phyloP scores from a whole-genome alignment of 2,329 filamentous ascomycete species.

The Aspergillus sp. region DNA sequence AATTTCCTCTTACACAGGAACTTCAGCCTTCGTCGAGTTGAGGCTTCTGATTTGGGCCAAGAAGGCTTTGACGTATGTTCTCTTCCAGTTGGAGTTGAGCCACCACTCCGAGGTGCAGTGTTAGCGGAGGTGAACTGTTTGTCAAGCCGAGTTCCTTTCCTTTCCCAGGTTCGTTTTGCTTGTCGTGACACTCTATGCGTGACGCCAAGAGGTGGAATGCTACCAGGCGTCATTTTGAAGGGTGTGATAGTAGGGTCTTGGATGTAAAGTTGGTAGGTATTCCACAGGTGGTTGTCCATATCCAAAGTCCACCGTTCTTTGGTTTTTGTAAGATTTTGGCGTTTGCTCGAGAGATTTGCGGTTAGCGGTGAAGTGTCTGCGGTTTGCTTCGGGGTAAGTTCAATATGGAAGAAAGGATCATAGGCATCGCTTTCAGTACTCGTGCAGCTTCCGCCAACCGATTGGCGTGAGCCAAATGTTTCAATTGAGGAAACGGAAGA shows the following conservation, averaged over 20 bases:
- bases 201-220: conserved; percentile 62
- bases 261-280: conserved; percentile 65
- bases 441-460: conserved; percentile 59
- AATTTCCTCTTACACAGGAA: conserved; percentile 62
- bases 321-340: conserved; percentile 25
- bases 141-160: conserved; percentile 37
- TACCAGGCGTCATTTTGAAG: conserved; percentile 66
- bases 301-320: conserved; percentile 55
- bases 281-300: conserved; percentile 67
- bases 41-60: conserved; percentile 60
- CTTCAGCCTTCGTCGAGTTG: conserved; percentile 59
- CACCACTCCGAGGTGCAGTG: conserved; percentile 47
- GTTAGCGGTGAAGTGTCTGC: conserved; percentile 40
- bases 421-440: conserved; percentile 60
- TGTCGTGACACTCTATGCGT: conserved; percentile 63
- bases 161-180: conserved; percentile 61
- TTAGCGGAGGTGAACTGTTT: conserved; percentile 11
- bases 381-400: conserved; percentile 37
- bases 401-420: conserved; percentile 55
- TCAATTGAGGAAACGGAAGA: conserved; percentile 62
- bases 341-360: conserved; percentile 26
- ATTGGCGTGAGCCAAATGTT: conserved; percentile 57
- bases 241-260: conserved; percentile 66
- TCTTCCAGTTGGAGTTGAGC: conserved; percentile 47
- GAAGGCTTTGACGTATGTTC: conserved; percentile 33